These are phyloP conservation scores for Calonectria naviculata DNA, from an alignment of 2,329 filamentous ascomycete genomes.

Conservation along the genomic window DNA sequence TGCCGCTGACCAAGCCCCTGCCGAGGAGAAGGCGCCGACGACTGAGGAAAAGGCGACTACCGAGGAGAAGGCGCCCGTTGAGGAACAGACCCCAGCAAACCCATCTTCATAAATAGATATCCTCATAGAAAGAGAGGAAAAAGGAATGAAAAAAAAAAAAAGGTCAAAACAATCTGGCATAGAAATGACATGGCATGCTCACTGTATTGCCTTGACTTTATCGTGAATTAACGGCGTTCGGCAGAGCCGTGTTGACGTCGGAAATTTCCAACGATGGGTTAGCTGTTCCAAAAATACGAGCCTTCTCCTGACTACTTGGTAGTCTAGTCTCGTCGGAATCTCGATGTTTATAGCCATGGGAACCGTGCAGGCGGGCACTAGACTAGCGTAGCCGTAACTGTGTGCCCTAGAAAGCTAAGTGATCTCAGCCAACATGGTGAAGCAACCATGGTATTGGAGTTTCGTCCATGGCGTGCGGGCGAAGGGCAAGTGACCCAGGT, in stretches of 20 bases:
- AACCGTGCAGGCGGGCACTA: slow-evolving; percentile 18
- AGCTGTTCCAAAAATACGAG: not conserved
- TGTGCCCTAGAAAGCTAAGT: not conserved
- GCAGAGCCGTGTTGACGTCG: not conserved
- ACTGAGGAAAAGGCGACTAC: not conserved
- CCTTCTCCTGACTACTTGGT: not conserved
- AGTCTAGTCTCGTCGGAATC: not conserved
- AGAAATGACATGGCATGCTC: not conserved
- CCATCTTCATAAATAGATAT: slow-evolving; percentile 17
- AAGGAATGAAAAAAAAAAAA: not conserved
- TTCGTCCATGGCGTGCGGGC: not conserved
- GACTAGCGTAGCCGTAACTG: slow-evolving; percentile 11
- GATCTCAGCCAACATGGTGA: not conserved
- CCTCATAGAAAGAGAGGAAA: not conserved
- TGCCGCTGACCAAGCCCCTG: not conserved
- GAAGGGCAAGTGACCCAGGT: not conserved
- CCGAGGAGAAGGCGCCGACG: not conserved
- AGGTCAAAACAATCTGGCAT: not conserved
- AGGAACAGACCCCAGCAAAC: slow-evolving; percentile 13
- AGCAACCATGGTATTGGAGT: not conserved
- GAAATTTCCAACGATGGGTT: too few species aligned
- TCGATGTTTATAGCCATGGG: not conserved
- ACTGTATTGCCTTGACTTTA: too few species aligned
- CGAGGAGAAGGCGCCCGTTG: slow-evolving; percentile 6
- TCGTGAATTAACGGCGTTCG: not conserved